Evolutionary conservation across 192 early-diverging fungal genomes (phyloP).

Genomic region (Linnemannia hyalina): DNA sequence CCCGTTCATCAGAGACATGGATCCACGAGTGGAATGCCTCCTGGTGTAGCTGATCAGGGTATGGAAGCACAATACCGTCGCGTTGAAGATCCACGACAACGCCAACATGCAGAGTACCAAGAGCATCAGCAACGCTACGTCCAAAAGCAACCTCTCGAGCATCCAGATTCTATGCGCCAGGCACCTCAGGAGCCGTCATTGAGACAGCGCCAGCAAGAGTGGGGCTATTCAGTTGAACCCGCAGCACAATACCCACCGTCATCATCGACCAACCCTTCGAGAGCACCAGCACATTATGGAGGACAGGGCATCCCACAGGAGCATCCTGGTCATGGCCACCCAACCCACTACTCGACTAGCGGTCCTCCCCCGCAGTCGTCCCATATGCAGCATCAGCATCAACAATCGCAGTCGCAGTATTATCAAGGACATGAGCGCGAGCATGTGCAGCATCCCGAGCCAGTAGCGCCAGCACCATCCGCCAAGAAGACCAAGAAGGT

Average conservation of each 20-base stretch:
- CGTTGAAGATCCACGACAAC: conserved; percentile 9
- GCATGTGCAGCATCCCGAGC: not conserved
- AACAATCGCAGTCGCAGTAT: conserved; percentile 7
- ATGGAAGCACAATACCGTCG: conserved; percentile 5
- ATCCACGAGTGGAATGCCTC: conserved; percentile 1
- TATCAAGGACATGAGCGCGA: conserved; percentile 16
- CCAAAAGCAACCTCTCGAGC: conserved; percentile 9
- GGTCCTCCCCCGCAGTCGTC: not conserved
- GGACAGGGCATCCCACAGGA: not conserved
- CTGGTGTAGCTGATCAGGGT: not conserved
- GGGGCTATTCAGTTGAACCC: conserved; percentile 12
- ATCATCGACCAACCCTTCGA: not conserved
- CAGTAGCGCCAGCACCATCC: not conserved
- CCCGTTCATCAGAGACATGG: conserved; percentile 19
- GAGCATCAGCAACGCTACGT: conserved; percentile 9
- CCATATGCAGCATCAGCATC: not conserved
- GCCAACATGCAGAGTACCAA: conserved; percentile 19
- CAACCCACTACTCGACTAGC: not conserved
- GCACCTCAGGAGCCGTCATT: not conserved
- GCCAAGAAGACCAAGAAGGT: conserved; percentile 8
- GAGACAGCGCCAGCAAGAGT: conserved; percentile 13
- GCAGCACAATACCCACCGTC: not conserved
- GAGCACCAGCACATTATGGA: not conserved
- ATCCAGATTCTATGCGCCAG: not conserved
- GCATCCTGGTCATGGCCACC: not conserved